Conservation (phyloP, 2,329 filamentous ascomycete species). For the Sarocladiaceae sp. region DNA sequence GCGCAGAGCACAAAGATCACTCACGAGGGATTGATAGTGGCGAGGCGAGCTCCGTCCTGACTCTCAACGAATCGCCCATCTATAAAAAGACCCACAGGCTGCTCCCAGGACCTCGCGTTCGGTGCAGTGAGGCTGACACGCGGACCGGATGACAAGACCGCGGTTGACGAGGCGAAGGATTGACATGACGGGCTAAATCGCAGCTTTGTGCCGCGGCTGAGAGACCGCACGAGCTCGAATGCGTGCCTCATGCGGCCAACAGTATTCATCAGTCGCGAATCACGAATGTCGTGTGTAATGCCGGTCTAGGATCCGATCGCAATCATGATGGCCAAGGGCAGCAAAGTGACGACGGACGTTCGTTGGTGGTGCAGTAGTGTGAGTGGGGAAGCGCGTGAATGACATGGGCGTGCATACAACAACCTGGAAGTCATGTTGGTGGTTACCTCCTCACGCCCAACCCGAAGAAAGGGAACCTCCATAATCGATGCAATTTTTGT, state of each 20-base stretch:
- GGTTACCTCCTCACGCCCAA: too few species aligned
- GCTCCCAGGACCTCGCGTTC: constrained; percentile 67
- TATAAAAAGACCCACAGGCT: constrained; percentile 77
- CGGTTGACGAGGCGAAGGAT: not conserved
- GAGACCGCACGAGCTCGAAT: not conserved
- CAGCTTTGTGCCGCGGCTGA: not conserved
- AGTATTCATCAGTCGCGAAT: too few species aligned
- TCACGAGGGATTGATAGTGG: constrained; percentile 66
- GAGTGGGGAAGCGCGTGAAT: too few species aligned
- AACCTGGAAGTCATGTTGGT: too few species aligned
- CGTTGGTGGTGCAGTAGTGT: too few species aligned
- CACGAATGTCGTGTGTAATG: too few species aligned
- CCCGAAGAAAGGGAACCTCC: too few species aligned
- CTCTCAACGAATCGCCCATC: constrained; percentile 75
- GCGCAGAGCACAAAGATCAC: constrained; percentile 17
- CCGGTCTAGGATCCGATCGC: too few species aligned
- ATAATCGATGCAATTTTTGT: too few species aligned
- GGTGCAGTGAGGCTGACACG: constrained; percentile 56
- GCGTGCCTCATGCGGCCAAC: not conserved
- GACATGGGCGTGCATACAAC: too few species aligned
- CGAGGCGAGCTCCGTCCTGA: constrained; percentile 59
- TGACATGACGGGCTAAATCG: not conserved
- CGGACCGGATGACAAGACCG: not conserved
- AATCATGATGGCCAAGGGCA: too few species aligned
- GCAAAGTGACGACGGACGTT: too few species aligned